These are phyloP conservation scores for Craspedostauros australis DNA, from an alignment of 108 stramenopile species.

Conservation along the genomic window DNA sequence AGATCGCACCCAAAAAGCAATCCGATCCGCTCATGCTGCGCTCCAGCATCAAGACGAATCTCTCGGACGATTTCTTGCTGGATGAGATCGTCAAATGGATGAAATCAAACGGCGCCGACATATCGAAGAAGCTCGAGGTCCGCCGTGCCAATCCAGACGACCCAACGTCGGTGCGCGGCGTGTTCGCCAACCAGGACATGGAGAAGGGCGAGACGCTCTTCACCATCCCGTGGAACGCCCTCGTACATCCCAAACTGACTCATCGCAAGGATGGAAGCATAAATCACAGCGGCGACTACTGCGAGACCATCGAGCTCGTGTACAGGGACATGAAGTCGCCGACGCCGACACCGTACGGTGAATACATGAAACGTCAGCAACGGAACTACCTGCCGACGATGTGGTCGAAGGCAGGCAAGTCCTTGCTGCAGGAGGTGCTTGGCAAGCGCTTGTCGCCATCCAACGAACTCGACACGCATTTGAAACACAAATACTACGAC, in stretches of 20 bases:
- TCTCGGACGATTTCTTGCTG: too few species aligned
- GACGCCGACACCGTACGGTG: conserved; percentile 43
- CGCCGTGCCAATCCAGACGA: conserved; percentile 9
- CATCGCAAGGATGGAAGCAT: too few species aligned
- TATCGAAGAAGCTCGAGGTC: conserved; percentile 13
- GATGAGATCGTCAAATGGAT: too few species aligned
- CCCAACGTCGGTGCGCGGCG: conserved; percentile 8
- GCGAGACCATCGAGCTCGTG: too few species aligned
- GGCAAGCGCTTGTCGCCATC: neutral
- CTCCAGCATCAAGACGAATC: too few species aligned
- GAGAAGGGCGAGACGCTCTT: conserved; percentile 5
- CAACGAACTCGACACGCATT: conserved; percentile 9
- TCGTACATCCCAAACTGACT: too few species aligned
- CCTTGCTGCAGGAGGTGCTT: conserved; percentile 24
- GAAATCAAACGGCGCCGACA: too few species aligned
- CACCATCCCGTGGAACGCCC: conserved; percentile 7
- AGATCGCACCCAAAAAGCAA: too few species aligned
- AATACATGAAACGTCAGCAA: conserved; percentile 27
- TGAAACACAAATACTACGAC: neutral
- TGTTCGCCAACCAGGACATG: conserved; percentile 27
- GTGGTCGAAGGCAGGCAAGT: conserved; percentile 42
- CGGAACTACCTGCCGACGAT: conserved; percentile 17
- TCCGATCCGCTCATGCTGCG: too few species aligned
- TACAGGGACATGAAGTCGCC: too few species aligned
- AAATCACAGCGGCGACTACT: too few species aligned